Base-by-base conservation (phyloP, 2,329 filamentous ascomycete species). In the Sarocladium kiliense region DNA sequence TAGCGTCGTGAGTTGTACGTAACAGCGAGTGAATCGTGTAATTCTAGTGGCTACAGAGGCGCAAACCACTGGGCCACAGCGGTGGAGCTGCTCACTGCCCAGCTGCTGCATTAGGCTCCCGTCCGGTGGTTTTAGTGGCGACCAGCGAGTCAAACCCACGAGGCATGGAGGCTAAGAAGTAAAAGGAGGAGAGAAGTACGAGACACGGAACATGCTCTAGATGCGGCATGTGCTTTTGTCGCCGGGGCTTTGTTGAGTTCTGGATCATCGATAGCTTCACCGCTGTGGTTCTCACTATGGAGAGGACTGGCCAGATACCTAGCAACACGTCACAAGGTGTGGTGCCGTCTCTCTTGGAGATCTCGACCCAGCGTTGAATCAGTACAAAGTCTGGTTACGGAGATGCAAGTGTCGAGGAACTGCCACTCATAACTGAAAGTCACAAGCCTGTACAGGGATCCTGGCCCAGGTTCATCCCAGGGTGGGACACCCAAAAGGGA, bases 11-110 rank as follows among this genome's bases (percentile, higher is more conserved):
- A 36, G 26, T 51, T 51, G 47, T 51, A 51, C 47, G 47, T 51
- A 51, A 51, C 26, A 36, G 26, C 10, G 27, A 51, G 18, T 14
- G 47, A 34, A 23, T 51, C 18, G 47, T 51, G 47, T 32, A 32
- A 51, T 51, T 47, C 44, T 47, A 47, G 44, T 51, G 47, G 47
- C 47, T 36, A 18, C 47, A 51, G 27, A 7, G 47, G 27, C 30
- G 25, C 47, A 51, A 49, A 49, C 44, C 44, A 18, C 23, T 49
- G 44, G 47, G 27, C 26, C 47, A 51, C 44, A 5, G 44, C 23
- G 44, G 44, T 49, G 44, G 44, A 49, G 27, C 44, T 11, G 7
- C 3, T 21, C 6, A 6, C 41, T 10, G 12, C 7, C 12, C 41
- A n/a, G 23, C 44, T 47, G 25, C 44, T 47, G 25, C 44, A 47